Evolutionary conservation across 129 eudicot genomes (phyloP), one percentile per base, ranked within the genome.

Genomic region (Artemisia tridentata): DNA sequence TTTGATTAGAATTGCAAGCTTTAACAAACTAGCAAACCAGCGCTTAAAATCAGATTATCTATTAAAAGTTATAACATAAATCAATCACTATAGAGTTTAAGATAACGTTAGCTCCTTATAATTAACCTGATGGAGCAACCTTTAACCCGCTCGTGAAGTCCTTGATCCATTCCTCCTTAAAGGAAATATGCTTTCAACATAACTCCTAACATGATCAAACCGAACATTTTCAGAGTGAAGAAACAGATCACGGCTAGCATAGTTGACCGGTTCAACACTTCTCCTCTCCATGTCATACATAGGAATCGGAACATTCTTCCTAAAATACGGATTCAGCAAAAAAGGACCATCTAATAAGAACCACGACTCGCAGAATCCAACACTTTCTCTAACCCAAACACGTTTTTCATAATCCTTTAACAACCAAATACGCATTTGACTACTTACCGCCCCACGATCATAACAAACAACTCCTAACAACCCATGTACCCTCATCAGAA

Each of bases 381-480:
- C 16, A 15, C 41, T 11, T 55, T 55, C 61, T 55, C 65, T 59
- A 12, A 23, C 65, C 65, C 65, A 59, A 59, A 59, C 45, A 59
- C 41, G 16, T 3, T 59, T 59, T 23, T 20, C 65, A 59, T 59
- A 59, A 15, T 20, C 65, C 27, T 25, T 31, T 25, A 59, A 23
- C 27, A 59, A 11, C 65, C 65, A 59, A 11, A 59, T 21, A 23
- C 10, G 2, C 41, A 59, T 9, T 59, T 59, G 16, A n/a, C 6
- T 4, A 21, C 23, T 55, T 55, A 3, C 10, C 61, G 12, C 11
- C 21, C 5, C 61, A 7, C 11, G 61, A 55, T 55, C 12, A 55
- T 18, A 21, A 59, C 41, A 21, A 59, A 23, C 41, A 59, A 25
- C 65, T 59, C 65, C 64, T 23, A 58, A 58, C 11, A 58, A 58